Evolutionary conservation across 164 flowering plant genomes (phyloP).

Genomic region (Taxillus chinensis): DNA sequence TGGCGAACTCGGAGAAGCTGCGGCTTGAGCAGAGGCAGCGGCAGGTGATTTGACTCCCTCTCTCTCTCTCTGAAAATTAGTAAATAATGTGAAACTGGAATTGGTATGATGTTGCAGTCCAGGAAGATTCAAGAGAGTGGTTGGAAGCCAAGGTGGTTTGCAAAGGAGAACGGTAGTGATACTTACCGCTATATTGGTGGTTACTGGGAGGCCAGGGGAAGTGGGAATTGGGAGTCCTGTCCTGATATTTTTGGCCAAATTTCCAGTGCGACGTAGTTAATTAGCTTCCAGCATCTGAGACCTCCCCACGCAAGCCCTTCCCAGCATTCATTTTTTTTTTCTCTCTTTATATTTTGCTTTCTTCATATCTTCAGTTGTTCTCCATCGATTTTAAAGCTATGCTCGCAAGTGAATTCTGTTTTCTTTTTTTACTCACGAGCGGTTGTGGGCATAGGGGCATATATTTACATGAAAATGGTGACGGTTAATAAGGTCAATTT

Average conservation of each 20-base stretch:
- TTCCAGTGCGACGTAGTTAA: constrained; percentile 10
- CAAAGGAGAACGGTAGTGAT: constrained; percentile 25
- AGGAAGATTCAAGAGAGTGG: constrained; percentile 42
- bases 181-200: constrained; percentile 31
- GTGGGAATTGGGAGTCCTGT: constrained; percentile 30
- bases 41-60: constrained; percentile 16
- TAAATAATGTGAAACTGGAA: too few species aligned
- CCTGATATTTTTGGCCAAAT: constrained; percentile 39
- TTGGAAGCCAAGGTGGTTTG: constrained; percentile 42
- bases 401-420: not conserved
- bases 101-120: constrained; percentile 16
- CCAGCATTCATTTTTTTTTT: not conserved
- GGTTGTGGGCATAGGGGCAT: too few species aligned
- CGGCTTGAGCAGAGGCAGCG: constrained; percentile 46
- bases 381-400: not conserved
- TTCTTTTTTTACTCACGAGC: too few species aligned
- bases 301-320: not conserved
- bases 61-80: too few species aligned
- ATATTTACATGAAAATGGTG: too few species aligned
- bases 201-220: constrained; percentile 40
- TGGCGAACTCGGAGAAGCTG: constrained; percentile 47
- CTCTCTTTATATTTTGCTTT: too few species aligned
- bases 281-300: not conserved
- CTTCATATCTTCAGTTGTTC: not conserved
- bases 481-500: too few species aligned